phyloP scores from a whole-genome alignment of 2,329 filamentous ascomycete species.

The Cladophialophora bantiana region DNA sequence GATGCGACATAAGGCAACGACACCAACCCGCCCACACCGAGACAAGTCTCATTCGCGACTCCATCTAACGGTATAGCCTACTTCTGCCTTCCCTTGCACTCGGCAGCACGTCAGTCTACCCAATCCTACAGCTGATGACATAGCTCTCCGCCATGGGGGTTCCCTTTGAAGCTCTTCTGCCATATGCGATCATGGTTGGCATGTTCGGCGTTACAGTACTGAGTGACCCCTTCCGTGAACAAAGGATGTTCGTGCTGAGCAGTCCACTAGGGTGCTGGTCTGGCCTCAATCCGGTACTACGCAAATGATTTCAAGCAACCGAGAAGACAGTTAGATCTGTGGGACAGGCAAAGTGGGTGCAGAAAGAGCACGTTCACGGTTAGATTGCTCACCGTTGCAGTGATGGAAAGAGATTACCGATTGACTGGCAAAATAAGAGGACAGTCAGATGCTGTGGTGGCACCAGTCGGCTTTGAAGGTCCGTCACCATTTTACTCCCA shows the following conservation, averaged over 20 bases:
- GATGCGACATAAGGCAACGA: background rate
- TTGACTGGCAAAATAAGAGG: constrained; percentile 68
- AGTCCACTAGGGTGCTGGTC: constrained; percentile 56
- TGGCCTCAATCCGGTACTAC: constrained; percentile 65
- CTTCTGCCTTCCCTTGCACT: background rate
- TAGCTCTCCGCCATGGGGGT: constrained; percentile 62
- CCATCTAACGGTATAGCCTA: background rate
- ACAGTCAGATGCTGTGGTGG: constrained; percentile 65
- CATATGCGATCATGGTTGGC: constrained; percentile 68
- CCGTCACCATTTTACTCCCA: constrained; percentile 1
- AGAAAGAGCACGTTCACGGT: background rate
- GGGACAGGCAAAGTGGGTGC: constrained; percentile 70
- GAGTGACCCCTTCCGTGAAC: constrained; percentile 31
- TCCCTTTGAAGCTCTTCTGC: constrained; percentile 70
- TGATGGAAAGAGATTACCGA: constrained; percentile 71
- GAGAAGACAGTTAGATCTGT: constrained; percentile 66
- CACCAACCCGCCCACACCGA: background rate
- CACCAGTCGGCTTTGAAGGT: constrained; percentile 67
- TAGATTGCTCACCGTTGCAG: constrained; percentile 49
- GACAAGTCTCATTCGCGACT: background rate
- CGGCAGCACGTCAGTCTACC: background rate
- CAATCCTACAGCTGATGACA: background rate
- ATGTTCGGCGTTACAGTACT: constrained; percentile 53
- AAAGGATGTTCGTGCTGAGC: constrained; percentile 26
- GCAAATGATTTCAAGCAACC: constrained; percentile 69